Evolutionary conservation across 768 basidiomycete genomes (phyloP), one percentile per base, ranked within the genome.

Genomic region (Lactarius tabidus): DNA sequence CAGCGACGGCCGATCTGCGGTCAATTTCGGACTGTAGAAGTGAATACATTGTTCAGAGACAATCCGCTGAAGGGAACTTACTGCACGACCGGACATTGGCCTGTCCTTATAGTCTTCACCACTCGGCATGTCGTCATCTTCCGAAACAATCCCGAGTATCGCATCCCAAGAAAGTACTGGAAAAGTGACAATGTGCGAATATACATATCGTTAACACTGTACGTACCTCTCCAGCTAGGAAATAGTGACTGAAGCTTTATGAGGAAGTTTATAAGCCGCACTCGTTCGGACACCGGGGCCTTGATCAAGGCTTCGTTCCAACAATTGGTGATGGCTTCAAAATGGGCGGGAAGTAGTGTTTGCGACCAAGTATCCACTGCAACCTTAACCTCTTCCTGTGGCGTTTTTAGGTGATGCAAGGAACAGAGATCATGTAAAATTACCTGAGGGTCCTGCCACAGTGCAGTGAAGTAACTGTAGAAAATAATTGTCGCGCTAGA

Each of bases 211-310:
- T 26, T 18, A 17, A 38, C n/a, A 18, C n/a, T 29, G 26, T 6
- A 60, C 74, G 59, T 68, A 89, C 89, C 79, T 81, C 79, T 78
- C 90, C 90, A 91, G 17, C 68, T 73, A 20, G 87, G 81, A 73
- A 90, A 87, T 74, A 88, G 82, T 0, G 87, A 79, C n/a, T 79
- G 84, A 33, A 92, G 79, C 69, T 87, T 88, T 35, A 84, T 79
- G 20, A 91, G 76, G 74, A 91, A 91, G 10, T 80, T 78, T 18
- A 85, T 77, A 14, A 91, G 77, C 58, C 79, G 82, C 38, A 82
- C 75, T 18, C 87, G 82, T 59, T 89, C 88, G 1, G 77, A 65
- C 15, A 86, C 77, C 1, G 87, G 82, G 6, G 83, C 78, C 60
- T 81, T 85, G 9, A 77, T 71, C 31, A 91, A 71, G 7, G 81